Conservation (phyloP, 2,329 filamentous ascomycete genomes). For the Coniochaeta hoffmannii region DNA sequence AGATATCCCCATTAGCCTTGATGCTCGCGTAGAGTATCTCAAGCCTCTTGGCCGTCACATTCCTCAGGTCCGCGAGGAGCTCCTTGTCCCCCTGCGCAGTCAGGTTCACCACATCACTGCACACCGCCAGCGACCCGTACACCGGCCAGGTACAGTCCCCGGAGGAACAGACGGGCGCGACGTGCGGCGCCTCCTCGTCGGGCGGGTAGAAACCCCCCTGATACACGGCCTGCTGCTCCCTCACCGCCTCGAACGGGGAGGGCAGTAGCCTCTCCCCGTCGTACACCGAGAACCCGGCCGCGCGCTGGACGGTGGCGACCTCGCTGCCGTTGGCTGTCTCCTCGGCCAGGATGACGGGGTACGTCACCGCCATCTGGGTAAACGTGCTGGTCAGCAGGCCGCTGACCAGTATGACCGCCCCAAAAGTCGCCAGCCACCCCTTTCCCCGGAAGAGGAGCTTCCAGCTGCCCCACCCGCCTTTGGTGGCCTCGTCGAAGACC, state of each 20-base stretch:
- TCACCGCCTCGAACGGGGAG: conserved; percentile 7
- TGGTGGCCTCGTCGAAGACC: conserved; percentile 14
- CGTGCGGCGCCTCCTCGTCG: conserved; percentile 4
- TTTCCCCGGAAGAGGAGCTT: conserved; percentile 12
- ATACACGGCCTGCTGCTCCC: conserved; percentile 9
- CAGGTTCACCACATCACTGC: conserved; percentile 12
- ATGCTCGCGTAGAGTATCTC: conserved; percentile 4
- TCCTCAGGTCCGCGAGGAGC: conserved; percentile 6
- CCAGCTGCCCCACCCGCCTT: conserved; percentile 12
- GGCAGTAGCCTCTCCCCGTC: conserved; percentile 4
- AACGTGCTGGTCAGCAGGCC: conserved; percentile 14
- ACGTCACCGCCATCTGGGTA: conserved; percentile 13
- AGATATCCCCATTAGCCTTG: conserved; percentile 6
- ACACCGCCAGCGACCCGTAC: conserved; percentile 13
- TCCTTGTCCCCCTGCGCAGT: conserved; percentile 6
- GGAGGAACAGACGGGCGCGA: conserved; percentile 1
- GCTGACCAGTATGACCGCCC: conserved; percentile 13
- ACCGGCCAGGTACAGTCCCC: background rate
- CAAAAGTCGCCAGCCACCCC: conserved; percentile 11
- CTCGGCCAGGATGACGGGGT: conserved; percentile 3
- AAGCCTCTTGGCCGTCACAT: conserved; percentile 7
- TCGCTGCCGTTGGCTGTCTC: conserved; percentile 3
- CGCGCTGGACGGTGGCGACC: conserved; percentile 6
- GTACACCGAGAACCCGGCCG: conserved; percentile 8
- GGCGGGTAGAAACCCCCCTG: conserved; percentile 5